Conservation (phyloP, 306 rosid species). For the Betula pendula region DNA sequence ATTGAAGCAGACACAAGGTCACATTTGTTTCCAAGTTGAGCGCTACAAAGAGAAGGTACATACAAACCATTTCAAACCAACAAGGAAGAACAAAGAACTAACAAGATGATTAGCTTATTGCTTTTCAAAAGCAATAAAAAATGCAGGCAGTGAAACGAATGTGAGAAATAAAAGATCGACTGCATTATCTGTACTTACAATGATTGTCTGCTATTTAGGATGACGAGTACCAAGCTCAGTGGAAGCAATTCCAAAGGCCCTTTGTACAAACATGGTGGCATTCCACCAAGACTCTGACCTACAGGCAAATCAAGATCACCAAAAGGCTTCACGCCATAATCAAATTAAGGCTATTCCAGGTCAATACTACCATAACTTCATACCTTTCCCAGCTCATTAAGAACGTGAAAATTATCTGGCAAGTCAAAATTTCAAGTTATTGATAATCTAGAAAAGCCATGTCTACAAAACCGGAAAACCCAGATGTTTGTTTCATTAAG, state of each 20-base stretch:
- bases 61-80: not conserved
- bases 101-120: not conserved
- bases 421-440: not conserved
- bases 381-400: not conserved
- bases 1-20: not conserved
- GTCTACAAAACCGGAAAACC: not conserved
- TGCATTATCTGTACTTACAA: not conserved
- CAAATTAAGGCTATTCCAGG: constrained; percentile 13
- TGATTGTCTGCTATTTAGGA: not conserved
- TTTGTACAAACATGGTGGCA: constrained; percentile 11
- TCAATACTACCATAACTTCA: not conserved
- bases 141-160: not conserved
- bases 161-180: not conserved
- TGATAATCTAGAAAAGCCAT: not conserved
- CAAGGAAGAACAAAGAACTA: not conserved
- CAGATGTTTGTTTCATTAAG: not conserved
- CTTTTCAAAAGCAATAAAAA: not conserved
- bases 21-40: not conserved
- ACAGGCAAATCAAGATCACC: constrained; percentile 18
- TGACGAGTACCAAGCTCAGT: constrained; percentile 7
- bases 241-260: constrained; percentile 3
- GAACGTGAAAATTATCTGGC: not conserved
- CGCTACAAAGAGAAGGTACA: not conserved
- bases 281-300: constrained; percentile 6
- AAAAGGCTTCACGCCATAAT: constrained; percentile 7